Base-by-base conservation (phyloP, 148 eudicot species). In the Chenopodium suecicum region DNA sequence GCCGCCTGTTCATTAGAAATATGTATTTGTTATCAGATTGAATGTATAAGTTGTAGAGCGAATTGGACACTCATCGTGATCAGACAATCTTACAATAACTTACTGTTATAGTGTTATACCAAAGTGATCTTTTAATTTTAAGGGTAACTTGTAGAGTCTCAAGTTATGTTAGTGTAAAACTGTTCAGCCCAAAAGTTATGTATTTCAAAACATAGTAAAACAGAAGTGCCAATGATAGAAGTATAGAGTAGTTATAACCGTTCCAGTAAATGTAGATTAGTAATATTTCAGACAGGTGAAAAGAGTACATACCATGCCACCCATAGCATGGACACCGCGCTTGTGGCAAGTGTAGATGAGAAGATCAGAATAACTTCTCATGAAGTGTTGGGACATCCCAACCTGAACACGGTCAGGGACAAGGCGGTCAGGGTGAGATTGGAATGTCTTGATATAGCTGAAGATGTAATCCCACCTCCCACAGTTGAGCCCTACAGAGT, bases 381-480 rank as follows among this genome's bases (percentile, higher is more conserved):
- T 93, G 89, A 93, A 93, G 72, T 93, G 94, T 79, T 93, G 94
- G 47, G 79, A 65, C 97, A 93, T 93, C 22, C 94, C 93, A 7
- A 93, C 94, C 25, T 76, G 92, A 74, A 90, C 93, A 50, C 97
- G 86, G 68, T 91, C 97, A 4, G 97, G 97, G 47, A 91, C 84
- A 17, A 93, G 80, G 72, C 94, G 93, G 74, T 91, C 92, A 7
- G 93, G 89, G 70, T 93, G 97, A 10, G 90, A 85, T 68, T 93
- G 94, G 89, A 93, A 91, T 3, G 94, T 93, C 90, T 93, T 93
- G 81, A 93, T 87, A 63, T 91, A 93, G 89, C 97, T 93, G 87
- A 93, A 93, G 34, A 93, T 93, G 84, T 93, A 93, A 81, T 93
- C 97, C 97, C 97, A 93, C 82, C 97, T 88, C 1, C 97, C 97